phyloP scores from a whole-genome alignment of 73 alveolate genomes.

The Stentor coeruleus region DNA sequence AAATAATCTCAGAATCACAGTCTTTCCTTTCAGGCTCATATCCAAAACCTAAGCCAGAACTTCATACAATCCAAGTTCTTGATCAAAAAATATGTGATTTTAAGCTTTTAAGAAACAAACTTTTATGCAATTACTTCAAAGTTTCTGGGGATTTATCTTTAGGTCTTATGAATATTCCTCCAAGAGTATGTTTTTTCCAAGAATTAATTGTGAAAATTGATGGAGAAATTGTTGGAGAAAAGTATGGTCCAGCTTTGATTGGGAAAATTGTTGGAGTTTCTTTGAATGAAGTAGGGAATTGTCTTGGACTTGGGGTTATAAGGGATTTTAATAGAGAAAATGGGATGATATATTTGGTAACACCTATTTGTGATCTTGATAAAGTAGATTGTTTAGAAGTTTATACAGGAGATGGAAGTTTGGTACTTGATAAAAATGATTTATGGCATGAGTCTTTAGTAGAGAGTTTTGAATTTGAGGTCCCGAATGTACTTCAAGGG shows the following conservation, averaged over 20 bases:
- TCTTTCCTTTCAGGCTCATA: neutral
- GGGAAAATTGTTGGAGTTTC: conserved; percentile 15
- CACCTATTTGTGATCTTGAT: neutral
- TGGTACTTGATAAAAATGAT: conserved; percentile 5
- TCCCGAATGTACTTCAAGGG: neutral
- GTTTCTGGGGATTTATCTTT: neutral
- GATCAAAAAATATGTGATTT: neutral
- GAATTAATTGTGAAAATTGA: neutral
- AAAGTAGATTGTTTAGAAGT: neutral
- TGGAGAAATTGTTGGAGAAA: neutral
- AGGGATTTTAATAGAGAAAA: neutral
- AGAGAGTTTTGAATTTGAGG: neutral
- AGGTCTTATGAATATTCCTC: neutral
- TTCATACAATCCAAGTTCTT: neutral
- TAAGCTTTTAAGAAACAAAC: neutral
- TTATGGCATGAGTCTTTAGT: neutral
- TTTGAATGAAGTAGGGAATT: neutral
- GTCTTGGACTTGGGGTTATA: conserved; percentile 4
- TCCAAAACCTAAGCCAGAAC: neutral
- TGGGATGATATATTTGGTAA: conserved; percentile 11
- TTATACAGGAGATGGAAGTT: conserved; percentile 10
- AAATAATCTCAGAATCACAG: neutral
- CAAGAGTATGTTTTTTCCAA: neutral
- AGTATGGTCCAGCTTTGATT: neutral
- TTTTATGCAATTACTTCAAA: neutral